Evolutionary conservation across 2,329 filamentous ascomycete genomes (phyloP).

Genomic region (Trichophyton schoenleinii): DNA sequence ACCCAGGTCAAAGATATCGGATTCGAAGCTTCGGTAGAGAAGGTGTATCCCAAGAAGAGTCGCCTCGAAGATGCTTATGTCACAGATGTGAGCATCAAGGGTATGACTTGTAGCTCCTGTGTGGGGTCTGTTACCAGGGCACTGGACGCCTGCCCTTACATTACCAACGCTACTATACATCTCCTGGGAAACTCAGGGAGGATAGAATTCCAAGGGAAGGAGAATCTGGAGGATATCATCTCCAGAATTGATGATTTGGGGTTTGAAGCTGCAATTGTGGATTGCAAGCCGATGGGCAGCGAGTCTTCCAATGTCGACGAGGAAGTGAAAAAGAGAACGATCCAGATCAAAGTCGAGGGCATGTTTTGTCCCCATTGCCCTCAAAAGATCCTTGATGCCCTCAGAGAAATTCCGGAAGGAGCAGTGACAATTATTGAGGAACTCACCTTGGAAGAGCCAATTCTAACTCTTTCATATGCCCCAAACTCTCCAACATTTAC

Average conservation of each 20-base stretch:
- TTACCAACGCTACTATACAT: constrained; percentile 39
- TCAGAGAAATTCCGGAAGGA: constrained; percentile 38
- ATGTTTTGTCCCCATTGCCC: constrained; percentile 67
- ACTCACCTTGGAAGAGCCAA: constrained; percentile 49
- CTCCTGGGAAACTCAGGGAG: constrained; percentile 40
- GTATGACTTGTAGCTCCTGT: constrained; percentile 49
- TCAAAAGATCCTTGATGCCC: constrained; percentile 27
- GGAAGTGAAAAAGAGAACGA: constrained; percentile 35
- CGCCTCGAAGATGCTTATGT: constrained; percentile 17
- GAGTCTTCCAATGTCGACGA: constrained; percentile 23
- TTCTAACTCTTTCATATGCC: constrained; percentile 57
- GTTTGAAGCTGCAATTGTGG: constrained; percentile 51
- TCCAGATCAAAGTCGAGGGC: constrained; percentile 55
- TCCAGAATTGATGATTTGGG: constrained; percentile 47
- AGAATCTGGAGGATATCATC: constrained; percentile 34
- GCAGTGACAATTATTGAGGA: constrained; percentile 26
- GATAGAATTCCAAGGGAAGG: constrained; percentile 37
- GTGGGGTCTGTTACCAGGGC: constrained; percentile 38
- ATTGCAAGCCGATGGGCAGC: constrained; percentile 25
- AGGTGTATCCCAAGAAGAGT: constrained; percentile 17
- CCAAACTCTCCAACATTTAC: constrained; percentile 59
- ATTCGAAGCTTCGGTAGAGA: constrained; percentile 34
- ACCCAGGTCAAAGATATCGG: constrained; percentile 40
- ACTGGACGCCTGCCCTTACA: constrained; percentile 35
- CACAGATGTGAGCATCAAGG: constrained; percentile 40